A percentile compares a stretch with the other conserved stretches of the same genome.
These are phyloP conservation scores for Botrytis aclada DNA, from an alignment of 2,329 filamentous ascomycete genomes.

Conservation along the genomic window DNA sequence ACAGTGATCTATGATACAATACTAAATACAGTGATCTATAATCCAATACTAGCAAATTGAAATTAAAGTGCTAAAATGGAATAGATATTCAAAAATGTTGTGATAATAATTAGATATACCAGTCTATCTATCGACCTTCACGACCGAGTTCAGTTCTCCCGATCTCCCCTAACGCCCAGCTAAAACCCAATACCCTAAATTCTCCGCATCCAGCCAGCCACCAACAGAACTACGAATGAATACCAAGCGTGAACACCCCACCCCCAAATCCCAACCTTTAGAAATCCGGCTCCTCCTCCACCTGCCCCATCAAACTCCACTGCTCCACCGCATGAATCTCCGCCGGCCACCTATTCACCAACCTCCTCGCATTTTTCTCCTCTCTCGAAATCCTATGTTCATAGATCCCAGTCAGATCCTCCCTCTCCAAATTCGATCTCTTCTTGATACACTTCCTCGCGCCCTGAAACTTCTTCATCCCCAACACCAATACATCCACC, in stretches of 20 bases:
- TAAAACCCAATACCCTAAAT: too few relatives aligned
- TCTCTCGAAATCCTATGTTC: neutral
- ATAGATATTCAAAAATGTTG: neutral
- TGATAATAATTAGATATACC: neutral
- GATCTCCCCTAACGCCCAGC: neutral
- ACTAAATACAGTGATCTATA: rapidly evolving
- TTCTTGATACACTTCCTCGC: neutral
- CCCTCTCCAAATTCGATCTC: constrained; percentile 1
- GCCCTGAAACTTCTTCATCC: neutral
- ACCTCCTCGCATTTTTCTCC: neutral
- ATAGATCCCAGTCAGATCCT: constrained; percentile 1
- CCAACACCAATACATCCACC: neutral
- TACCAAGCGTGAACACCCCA: neutral
- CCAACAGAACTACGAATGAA: too few relatives aligned
- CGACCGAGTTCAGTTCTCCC: neutral
- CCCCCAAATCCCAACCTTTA: neutral
- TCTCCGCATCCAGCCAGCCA: too few relatives aligned
- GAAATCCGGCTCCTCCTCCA: neutral
- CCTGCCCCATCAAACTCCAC: neutral
- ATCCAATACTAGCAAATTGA: neutral
- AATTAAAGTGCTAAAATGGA: neutral
- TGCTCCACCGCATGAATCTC: constrained; percentile 6
- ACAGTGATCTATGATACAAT: rapidly evolving
- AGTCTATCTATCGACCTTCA: neutral
- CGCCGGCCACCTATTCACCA: constrained; percentile 6